phyloP scores from a whole-genome alignment of 768 basidiomycete species.

The Mycena filopes region DNA sequence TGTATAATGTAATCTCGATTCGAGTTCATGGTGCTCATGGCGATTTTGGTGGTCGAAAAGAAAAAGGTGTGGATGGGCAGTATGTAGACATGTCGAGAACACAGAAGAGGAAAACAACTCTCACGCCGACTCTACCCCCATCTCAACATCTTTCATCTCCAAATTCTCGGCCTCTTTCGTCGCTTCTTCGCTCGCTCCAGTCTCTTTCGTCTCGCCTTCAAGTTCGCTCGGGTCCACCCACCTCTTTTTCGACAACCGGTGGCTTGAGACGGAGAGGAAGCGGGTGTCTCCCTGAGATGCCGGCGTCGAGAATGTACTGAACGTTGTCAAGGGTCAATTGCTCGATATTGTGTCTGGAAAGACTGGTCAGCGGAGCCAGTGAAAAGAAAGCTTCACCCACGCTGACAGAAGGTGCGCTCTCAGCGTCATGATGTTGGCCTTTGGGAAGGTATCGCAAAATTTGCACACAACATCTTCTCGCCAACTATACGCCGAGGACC shows the following conservation, averaged over 20 bases:
- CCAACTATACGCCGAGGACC: background rate
- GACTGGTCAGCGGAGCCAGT: background rate
- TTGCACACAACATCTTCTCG: constrained; percentile 5
- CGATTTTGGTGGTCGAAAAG: background rate
- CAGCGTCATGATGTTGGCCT: background rate
- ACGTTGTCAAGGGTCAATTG: background rate
- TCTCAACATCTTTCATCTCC: background rate
- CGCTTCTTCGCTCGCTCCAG: too few species aligned
- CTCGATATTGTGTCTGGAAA: constrained; percentile 11
- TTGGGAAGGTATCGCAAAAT: background rate
- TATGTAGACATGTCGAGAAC: background rate
- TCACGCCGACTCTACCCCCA: background rate
- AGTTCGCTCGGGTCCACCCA: too few species aligned
- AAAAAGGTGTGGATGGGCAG: background rate
- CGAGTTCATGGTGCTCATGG: too few species aligned
- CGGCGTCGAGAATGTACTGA: background rate
- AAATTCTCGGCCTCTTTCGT: background rate
- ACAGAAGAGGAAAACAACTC: background rate
- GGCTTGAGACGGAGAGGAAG: constrained; percentile 5
- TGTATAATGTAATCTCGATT: too few species aligned
- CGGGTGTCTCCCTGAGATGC: background rate
- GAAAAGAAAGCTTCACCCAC: constrained; percentile 3
- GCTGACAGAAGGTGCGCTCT: background rate
- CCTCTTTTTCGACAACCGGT: constrained; percentile 1
- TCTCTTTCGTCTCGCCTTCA: too few species aligned